Evolutionary conservation across 1,284 basidiomycete genomes (phyloP), one percentile per base, ranked within the genome.

Genomic region (Cryptococcus maquisensis): DNA sequence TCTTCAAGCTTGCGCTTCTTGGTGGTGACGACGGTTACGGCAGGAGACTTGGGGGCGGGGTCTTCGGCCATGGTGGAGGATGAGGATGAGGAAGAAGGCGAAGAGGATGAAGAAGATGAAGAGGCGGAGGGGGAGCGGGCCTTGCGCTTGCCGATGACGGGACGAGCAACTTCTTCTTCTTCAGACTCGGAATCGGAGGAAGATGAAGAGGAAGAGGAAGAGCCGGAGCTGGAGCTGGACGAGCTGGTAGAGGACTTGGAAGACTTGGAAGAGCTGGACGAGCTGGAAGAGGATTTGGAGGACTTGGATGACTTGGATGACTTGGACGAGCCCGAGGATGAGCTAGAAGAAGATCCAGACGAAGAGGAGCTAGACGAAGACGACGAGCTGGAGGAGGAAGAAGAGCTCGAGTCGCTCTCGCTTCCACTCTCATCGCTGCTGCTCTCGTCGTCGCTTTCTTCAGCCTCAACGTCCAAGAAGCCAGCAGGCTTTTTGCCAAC

Each of bases 121-220:
- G 67, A 65, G 12, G 68, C 63, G 5, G 62, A 62, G 3, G 63
- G 62, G 4, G 68, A 67, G 4, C 66, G 59, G 1, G 67, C 66
- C 51, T 69, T 69, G 54, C 66, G 63, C 58, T 70, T 70, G 44
- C 64, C 60, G 12, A 59, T 54, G 26, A 59, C 52, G 13, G 61
- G 55, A 38, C 44, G 48, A 38, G 51, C 48, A n/a, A 45, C 55
- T 28, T 52, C 28, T 26, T 58, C 62, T 32, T 59, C 57, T 37
- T 64, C 59, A 21, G 56, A 57, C 16, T 56, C 60, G 20, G 63
- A 61, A 3, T 62, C 57, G 10, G 53, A 54, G 43, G 50, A 49
- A 10, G 64, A 65, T 1, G 63, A 64, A 7, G 59, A 60, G 7
- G 74, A 74, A 3, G 74, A 72, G 5, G 62, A 64, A 9, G 73